Percentiles rank a stretch among this genome's conserved stretches.
phyloP scores from a whole-genome alignment of 805 yeast genomes.

The Lipomyces mesembrius region DNA sequence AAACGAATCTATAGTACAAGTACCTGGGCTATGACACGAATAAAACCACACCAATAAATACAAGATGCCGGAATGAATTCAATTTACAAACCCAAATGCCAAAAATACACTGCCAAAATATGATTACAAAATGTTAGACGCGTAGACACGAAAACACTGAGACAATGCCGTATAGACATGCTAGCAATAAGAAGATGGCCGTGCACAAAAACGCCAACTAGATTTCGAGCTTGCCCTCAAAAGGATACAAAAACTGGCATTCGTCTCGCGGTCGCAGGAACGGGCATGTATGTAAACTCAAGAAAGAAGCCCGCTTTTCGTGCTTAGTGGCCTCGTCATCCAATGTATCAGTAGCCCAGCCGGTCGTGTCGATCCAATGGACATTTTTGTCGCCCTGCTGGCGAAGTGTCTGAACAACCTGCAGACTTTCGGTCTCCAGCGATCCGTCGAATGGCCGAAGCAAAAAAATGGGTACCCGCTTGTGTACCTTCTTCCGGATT shows the following conservation, averaged over 20 bases:
- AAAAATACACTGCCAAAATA: neutral
- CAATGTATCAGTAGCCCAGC: slow-evolving; percentile 19
- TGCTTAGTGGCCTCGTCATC: slow-evolving; percentile 18
- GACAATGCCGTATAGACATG: no score
- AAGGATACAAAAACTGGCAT: slow-evolving; percentile 32
- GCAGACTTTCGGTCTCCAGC: slow-evolving; percentile 31
- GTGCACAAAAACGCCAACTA: neutral
- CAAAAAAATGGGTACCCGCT: slow-evolving; percentile 30
- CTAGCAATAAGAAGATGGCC: neutral
- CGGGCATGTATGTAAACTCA: slow-evolving; percentile 31
- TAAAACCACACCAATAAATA: neutral
- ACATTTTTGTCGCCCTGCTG: slow-evolving; percentile 30
- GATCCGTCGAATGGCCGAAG: slow-evolving; percentile 33
- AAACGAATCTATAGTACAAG: neutral
- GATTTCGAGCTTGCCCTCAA: slow-evolving; percentile 23
- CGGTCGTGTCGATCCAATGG: slow-evolving; percentile 35
- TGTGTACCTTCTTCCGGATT: slow-evolving; percentile 32
- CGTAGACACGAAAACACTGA: no score
- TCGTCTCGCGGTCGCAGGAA: slow-evolving; percentile 20
- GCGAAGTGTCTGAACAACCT: slow-evolving; percentile 27
- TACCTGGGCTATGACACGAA: neutral
- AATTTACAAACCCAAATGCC: neutral
- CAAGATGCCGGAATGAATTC: neutral
- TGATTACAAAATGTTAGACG: neutral
- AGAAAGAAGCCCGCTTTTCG: slow-evolving; percentile 27